These are phyloP conservation scores for Haematococcus lacustris DNA, from an alignment of 139 green algal species.

Conservation along the genomic window DNA sequence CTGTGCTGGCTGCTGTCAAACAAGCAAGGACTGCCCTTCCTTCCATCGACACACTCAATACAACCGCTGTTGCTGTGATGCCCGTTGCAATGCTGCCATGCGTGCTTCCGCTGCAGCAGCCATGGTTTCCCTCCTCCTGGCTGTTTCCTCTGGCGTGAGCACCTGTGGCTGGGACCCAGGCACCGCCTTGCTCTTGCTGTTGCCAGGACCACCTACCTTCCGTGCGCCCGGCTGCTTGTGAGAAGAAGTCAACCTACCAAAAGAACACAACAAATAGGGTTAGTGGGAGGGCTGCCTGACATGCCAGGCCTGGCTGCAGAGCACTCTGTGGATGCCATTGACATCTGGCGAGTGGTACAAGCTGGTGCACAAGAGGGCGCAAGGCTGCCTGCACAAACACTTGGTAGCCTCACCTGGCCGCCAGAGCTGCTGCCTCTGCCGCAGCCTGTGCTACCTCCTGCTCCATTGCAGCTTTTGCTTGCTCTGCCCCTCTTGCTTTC, in stretches of 20 bases:
- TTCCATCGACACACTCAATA: too few relatives aligned
- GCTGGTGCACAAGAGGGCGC: too few relatives aligned
- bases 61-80: constrained; percentile 36
- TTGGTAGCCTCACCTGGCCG: constrained; percentile 16
- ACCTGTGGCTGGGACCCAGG: constrained; percentile 11
- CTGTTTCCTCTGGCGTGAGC: constrained; percentile 38
- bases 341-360: too few relatives aligned
- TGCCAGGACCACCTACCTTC: constrained; percentile 3
- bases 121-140: constrained; percentile 45
- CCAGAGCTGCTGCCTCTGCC: constrained; percentile 40
- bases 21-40: too few relatives aligned
- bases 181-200: constrained; percentile 10
- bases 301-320: background rate
- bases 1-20: too few relatives aligned
- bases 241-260: background rate
- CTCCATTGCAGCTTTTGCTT: constrained; percentile 33
- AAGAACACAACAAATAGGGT: background rate
- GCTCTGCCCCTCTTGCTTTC: constrained; percentile 23
- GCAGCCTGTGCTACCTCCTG: constrained; percentile 51
- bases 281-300: background rate
- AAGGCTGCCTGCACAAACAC: background rate
- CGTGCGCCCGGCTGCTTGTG: constrained; percentile 1
- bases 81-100: constrained; percentile 50
- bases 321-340: too few relatives aligned
- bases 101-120: constrained; percentile 72